Evolutionary conservation across 352 stramenopile genomes (phyloP), one percentile per base, ranked within the genome.

Genomic region (Globisporangium solare): DNA sequence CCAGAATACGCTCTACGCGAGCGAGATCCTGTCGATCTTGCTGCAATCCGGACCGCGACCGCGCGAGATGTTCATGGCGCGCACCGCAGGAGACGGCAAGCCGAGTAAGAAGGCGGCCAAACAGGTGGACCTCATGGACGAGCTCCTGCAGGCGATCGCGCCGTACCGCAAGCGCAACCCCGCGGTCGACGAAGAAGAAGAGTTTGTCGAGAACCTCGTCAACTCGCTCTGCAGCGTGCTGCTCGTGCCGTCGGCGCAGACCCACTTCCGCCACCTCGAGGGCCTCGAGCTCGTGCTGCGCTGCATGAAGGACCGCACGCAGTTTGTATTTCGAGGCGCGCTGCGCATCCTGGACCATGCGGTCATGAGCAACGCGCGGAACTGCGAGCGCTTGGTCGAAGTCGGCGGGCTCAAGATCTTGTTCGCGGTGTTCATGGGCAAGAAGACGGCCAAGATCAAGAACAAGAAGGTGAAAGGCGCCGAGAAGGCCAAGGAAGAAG

Each of bases 151-250:
- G 68, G 80, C 82, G 3, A 64, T 97, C 43, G 89, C 89, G 17
- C 66, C 73, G 40, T 98, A 95, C 71, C 73, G 93, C 22, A 97
- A 97, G 60, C 77, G 74, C 49, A 76, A 97, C 51, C 88, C 93
- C 1, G 47, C 46, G 21, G 75, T 43, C 50, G 73, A 85, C 0
- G 83, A 96, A 52, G 89, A 98, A 68, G 84, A 97, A 53, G 95
- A 98, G 67, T 85, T 94, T 17, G 73, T 98, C 1, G 88, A 98
- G 54, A 98, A 98, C 64, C 62, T 97, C 15, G 92, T 97, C 63
- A 84, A 96, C 61, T 57, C 75, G 37, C 67, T 98, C 8, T 92
- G 80, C 59, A 92, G 90, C 17, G 77, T 84, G 22, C 61, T 98
- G 61, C 67, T 73, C 51, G 53, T 80, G 3, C 55, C 64, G 0